These are phyloP conservation scores for Albizia julibrissin DNA, from an alignment of 306 rosid genomes.

Conservation along the genomic window DNA sequence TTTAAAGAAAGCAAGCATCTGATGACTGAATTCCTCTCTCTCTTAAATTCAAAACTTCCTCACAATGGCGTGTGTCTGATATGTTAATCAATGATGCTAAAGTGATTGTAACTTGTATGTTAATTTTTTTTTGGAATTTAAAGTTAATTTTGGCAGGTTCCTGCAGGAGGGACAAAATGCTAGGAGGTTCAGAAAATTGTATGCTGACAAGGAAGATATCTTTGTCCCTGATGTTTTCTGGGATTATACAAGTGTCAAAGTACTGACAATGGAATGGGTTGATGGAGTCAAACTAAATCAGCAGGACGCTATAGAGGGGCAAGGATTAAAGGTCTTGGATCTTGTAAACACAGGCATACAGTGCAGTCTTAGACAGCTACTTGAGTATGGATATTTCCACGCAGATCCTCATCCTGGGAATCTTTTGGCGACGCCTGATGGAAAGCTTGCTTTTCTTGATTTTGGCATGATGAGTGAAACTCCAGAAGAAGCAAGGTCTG, in stretches of 20 bases:
- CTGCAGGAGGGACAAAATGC: slow-evolving; percentile 97
- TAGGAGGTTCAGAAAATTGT: slow-evolving; percentile 80
- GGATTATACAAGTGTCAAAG: slow-evolving; percentile 86
- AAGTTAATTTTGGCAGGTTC: slow-evolving; percentile 80
- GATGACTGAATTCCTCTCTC: background rate
- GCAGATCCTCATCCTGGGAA: slow-evolving; percentile 99
- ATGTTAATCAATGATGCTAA: background rate
- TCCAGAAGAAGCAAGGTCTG: slow-evolving; percentile 88
- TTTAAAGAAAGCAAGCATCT: background rate
- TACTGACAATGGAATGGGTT: slow-evolving; percentile 93
- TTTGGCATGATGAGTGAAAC: slow-evolving; percentile 99
- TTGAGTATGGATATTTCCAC: slow-evolving; percentile 92
- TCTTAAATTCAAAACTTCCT: background rate
- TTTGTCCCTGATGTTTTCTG: slow-evolving; percentile 89
- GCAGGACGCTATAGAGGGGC: slow-evolving; percentile 84
- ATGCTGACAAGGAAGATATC: slow-evolving; percentile 84
- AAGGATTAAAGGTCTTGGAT: slow-evolving; percentile 84
- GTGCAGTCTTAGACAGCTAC: slow-evolving; percentile 92
- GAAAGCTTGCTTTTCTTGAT: slow-evolving; percentile 91
- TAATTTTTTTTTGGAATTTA: slow-evolving; percentile 48
- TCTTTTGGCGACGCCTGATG: slow-evolving; percentile 89
- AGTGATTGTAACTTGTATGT: slow-evolving; percentile 14
- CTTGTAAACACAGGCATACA: slow-evolving; percentile 85
- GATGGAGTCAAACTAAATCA: slow-evolving; percentile 84
- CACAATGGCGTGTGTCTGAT: background rate